Evolutionary conservation across 2,329 filamentous ascomycete genomes (phyloP).

Genomic region (Passalora sequoiae): DNA sequence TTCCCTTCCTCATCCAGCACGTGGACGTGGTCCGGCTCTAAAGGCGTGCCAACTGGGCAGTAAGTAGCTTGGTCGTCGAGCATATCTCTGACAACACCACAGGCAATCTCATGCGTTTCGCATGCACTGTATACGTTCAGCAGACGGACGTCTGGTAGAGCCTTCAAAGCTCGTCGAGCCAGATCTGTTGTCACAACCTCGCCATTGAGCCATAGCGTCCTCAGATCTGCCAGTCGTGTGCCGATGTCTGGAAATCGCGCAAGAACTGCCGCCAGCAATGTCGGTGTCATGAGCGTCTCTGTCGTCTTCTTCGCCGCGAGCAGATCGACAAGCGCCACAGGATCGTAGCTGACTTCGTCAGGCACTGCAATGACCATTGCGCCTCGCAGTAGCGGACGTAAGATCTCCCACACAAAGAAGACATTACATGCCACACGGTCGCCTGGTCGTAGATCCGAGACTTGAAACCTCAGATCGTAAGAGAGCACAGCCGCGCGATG

Average conservation of each 20-base stretch:
- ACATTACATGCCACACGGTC: constrained; percentile 83
- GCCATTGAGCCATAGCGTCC: constrained; percentile 73
- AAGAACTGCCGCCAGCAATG: constrained; percentile 68
- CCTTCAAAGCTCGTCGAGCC: constrained; percentile 61
- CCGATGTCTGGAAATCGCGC: constrained; percentile 63
- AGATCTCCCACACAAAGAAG: constrained; percentile 81
- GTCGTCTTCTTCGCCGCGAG: constrained; percentile 63
- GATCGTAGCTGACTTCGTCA: constrained; percentile 73
- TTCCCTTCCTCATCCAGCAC: constrained; percentile 66
- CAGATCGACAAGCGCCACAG: constrained; percentile 65
- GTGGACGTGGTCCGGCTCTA: constrained; percentile 65
- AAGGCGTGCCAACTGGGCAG: constrained; percentile 67
- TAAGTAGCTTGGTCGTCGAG: constrained; percentile 57
- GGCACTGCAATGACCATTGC: constrained; percentile 71
- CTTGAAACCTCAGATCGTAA: constrained; percentile 64
- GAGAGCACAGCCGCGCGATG: constrained; percentile 63
- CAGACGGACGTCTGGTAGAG: constrained; percentile 63
- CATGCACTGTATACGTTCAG: constrained; percentile 79
- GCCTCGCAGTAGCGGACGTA: constrained; percentile 69
- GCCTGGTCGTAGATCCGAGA: constrained; percentile 65
- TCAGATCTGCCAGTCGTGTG: constrained; percentile 58
- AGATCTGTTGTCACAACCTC: constrained; percentile 78
- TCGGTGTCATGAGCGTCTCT: constrained; percentile 80
- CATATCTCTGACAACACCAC: constrained; percentile 67
- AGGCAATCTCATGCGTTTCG: constrained; percentile 75